phyloP scores from a whole-genome alignment of 2,329 filamentous ascomycete species.

The Fonsecaea multimorphosa region DNA sequence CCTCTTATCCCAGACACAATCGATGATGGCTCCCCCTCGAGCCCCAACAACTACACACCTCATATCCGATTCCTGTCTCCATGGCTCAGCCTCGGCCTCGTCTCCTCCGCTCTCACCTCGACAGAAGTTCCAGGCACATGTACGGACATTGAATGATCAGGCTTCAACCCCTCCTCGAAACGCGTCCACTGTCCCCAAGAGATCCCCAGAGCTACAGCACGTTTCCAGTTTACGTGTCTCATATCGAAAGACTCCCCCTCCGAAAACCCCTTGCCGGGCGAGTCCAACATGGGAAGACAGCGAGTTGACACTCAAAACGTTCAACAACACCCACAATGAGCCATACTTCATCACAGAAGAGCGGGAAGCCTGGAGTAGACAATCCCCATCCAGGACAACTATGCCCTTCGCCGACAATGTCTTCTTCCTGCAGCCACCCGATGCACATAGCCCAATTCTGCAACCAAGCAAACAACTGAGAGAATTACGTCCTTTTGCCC shows the following conservation, averaged over 20 bases:
- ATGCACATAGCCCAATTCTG: slow-evolving; percentile 12
- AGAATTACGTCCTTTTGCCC: slow-evolving; percentile 24
- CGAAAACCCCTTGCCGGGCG: slow-evolving; percentile 4
- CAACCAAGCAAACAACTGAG: slow-evolving; percentile 28
- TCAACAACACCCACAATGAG: slow-evolving; percentile 10
- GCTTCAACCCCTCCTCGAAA: slow-evolving; percentile 11
- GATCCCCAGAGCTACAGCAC: slow-evolving; percentile 25
- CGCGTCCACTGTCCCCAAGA: slow-evolving; percentile 14
- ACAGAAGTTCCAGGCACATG: slow-evolving; percentile 34
- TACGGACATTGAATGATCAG: slow-evolving; percentile 29
- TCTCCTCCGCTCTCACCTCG: slow-evolving; percentile 28
- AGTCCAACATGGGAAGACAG: slow-evolving; percentile 11
- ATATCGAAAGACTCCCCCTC: slow-evolving; percentile 13
- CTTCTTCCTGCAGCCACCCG: slow-evolving; percentile 18
- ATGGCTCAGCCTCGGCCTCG: slow-evolving; percentile 10
- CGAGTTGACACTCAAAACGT: slow-evolving; percentile 6
- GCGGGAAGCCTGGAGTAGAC: slow-evolving; percentile 34
- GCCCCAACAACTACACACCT: slow-evolving; percentile 19
- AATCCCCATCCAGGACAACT: slow-evolving; percentile 22
- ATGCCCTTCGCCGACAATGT: slow-evolving; percentile 12
- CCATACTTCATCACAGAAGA: slow-evolving; percentile 34
- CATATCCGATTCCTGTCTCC: slow-evolving; percentile 6
- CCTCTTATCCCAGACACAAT: slow-evolving; percentile 28
- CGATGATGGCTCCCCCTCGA: slow-evolving; percentile 18
- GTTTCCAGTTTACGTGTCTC: slow-evolving; percentile 29